Conservation (phyloP, 345 rosid genomes). For the Eucalyptus virginea region DNA sequence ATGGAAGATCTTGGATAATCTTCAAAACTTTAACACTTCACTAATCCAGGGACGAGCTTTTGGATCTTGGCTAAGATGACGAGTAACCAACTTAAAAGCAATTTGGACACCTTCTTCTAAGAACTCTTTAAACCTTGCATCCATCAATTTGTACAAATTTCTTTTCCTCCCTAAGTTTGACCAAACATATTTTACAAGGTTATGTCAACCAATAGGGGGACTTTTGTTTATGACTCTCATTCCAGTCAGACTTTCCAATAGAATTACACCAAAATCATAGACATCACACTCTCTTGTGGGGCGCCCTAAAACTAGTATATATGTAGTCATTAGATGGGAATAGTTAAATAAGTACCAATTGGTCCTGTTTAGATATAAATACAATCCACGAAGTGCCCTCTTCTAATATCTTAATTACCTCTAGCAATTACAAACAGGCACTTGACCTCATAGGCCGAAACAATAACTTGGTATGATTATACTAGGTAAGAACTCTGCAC, state of each 20-base stretch:
- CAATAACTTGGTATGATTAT: neutral
- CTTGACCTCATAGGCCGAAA: neutral
- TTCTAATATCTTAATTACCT: too few relatives aligned
- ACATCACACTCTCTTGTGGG: slow-evolving; percentile 69
- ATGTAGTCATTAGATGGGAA: neutral
- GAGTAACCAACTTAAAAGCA: slow-evolving; percentile 62
- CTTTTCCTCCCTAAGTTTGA: slow-evolving; percentile 68
- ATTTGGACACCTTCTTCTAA: slow-evolving; percentile 66
- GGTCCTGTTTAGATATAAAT: too few relatives aligned
- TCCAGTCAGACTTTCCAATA: slow-evolving; percentile 68
- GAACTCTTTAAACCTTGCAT: slow-evolving; percentile 82
- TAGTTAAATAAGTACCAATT: neutral
- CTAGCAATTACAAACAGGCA: too few relatives aligned
- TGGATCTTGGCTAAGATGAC: slow-evolving; percentile 76
- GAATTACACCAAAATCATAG: slow-evolving; percentile 65
- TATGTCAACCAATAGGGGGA: slow-evolving; percentile 74
- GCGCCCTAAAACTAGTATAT: slow-evolving; percentile 19
- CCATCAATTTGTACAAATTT: slow-evolving; percentile 53
- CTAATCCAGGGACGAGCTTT: slow-evolving; percentile 75
- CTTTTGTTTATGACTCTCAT: slow-evolving; percentile 70
- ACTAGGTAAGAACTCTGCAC: neutral
- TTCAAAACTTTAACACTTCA: slow-evolving; percentile 62
- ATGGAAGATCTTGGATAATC: slow-evolving; percentile 61
- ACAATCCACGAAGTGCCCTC: neutral
- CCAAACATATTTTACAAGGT: slow-evolving; percentile 28